Conservation (phyloP, 2,329 filamentous ascomycete genomes). For the Cadophora sp. region DNA sequence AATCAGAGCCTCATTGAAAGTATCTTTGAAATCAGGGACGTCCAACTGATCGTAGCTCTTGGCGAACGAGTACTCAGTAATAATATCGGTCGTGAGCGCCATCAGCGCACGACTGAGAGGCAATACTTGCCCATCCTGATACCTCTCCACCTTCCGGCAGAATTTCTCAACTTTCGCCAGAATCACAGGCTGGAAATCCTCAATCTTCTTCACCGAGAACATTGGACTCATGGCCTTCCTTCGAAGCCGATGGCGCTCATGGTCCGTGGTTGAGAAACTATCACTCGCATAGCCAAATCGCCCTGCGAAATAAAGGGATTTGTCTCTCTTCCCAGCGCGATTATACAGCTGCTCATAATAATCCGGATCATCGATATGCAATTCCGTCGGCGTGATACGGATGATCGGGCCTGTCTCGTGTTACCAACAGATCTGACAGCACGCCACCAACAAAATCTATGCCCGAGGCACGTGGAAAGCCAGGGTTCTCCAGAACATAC, state of each 20-base stretch:
- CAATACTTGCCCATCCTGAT: constrained; percentile 22
- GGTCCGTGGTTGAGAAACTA: constrained; percentile 28
- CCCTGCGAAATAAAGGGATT: constrained; percentile 25
- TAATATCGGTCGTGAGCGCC: constrained; percentile 38
- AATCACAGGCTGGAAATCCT: constrained; percentile 28
- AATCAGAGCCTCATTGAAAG: constrained; percentile 22
- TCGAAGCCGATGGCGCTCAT: constrained; percentile 34
- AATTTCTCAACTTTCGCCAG: constrained; percentile 31
- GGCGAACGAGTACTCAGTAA: constrained; percentile 41
- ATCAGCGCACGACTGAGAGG: constrained; percentile 16
- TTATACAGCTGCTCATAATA: constrained; percentile 40
- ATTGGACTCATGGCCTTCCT: constrained; percentile 32
- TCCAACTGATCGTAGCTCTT: constrained; percentile 26
- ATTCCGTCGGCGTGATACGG: constrained; percentile 41
- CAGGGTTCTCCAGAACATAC: constrained; percentile 16
- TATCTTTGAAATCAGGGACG: constrained; percentile 18
- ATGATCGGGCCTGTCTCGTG: constrained; percentile 35
- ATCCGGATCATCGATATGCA: constrained; percentile 43
- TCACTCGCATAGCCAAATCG: constrained; percentile 26
- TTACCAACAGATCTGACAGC: constrained; percentile 16
- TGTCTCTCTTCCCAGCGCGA: constrained; percentile 27
- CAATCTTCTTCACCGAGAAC: constrained; percentile 32
- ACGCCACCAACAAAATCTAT: constrained; percentile 19
- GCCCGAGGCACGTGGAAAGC: neutral
- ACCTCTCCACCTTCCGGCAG: constrained; percentile 15